Evolutionary conservation across 2,329 filamentous ascomycete genomes (phyloP).

Genomic region (Fusarium tuaranense): DNA sequence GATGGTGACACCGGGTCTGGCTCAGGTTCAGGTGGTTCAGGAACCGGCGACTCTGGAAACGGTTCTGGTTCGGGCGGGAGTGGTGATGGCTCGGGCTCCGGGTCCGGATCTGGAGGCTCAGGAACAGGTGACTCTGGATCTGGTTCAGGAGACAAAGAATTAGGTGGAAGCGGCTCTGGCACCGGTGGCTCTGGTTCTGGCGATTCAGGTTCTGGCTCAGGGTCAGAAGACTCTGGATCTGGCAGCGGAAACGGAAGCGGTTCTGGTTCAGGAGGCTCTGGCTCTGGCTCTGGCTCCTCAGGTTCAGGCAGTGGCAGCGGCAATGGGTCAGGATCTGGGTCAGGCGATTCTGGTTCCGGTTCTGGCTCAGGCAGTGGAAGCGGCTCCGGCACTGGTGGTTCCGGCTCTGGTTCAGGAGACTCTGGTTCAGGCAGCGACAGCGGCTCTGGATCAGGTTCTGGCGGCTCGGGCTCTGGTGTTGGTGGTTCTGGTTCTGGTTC

Average conservation of each 20-base stretch:
- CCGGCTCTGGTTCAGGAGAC: background rate
- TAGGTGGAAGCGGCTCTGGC: background rate
- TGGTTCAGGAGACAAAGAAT: background rate
- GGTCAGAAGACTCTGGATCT: background rate
- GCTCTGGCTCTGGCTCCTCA: too few relatives aligned
- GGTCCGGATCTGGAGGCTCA: background rate
- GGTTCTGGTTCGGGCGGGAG: too few relatives aligned
- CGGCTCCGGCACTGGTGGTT: background rate
- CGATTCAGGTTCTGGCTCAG: background rate
- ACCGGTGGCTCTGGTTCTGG: background rate
- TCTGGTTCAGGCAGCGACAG: background rate
- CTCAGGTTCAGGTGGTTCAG: background rate
- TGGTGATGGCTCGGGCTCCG: too few relatives aligned
- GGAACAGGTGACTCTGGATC: background rate
- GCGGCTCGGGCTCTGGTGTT: background rate
- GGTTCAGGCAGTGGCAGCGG: background rate
- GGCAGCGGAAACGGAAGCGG: background rate
- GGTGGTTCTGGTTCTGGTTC: too few relatives aligned
- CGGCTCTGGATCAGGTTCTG: background rate
- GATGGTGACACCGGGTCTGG: background rate
- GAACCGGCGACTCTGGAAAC: background rate
- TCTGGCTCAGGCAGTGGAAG: background rate
- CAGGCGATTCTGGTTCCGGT: background rate
- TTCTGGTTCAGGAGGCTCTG: background rate
- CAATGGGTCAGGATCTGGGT: background rate